A percentile compares a stretch with the other conserved stretches of the same genome.
Conservation (phyloP, 352 stramenopile species). For the Pythium folliculosum region DNA sequence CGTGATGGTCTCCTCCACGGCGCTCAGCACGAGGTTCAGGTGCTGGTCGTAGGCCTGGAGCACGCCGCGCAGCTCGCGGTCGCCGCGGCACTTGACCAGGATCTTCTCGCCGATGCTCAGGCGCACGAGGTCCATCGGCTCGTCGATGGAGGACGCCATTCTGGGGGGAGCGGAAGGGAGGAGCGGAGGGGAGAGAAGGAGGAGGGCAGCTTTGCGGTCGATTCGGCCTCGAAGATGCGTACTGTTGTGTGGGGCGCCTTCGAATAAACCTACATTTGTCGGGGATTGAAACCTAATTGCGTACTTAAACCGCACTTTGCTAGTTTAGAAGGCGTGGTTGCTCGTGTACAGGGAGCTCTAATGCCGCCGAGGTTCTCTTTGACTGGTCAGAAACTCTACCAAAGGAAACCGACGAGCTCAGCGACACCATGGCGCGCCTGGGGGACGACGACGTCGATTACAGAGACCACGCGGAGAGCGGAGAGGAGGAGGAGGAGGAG, state of each 20-base stretch:
- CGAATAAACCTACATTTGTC: too few species aligned
- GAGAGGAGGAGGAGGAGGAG: slow-evolving; percentile 24
- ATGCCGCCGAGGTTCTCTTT: neutral
- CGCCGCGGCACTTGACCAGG: slow-evolving; percentile 98
- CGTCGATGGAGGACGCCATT: slow-evolving; percentile 90
- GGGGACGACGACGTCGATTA: slow-evolving; percentile 9
- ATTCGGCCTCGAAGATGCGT: too few species aligned
- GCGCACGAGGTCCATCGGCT: slow-evolving; percentile 98
- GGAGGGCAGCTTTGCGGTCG: too few species aligned
- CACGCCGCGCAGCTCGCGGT: slow-evolving; percentile 96
- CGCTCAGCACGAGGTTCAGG: slow-evolving; percentile 98
- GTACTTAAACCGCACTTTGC: slow-evolving; percentile 4
- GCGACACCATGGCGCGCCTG: neutral
- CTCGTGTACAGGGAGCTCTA: slow-evolving; percentile 14
- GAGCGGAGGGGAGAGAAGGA: too few species aligned
- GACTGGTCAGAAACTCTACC: slow-evolving; percentile 9
- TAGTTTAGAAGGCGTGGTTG: slow-evolving; percentile 7
- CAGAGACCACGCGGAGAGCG: slow-evolving; percentile 29
- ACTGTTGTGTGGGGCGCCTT: too few species aligned
- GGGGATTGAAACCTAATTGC: slow-evolving; percentile 13
- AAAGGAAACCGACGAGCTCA: neutral
- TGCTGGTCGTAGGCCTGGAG: slow-evolving; percentile 99
- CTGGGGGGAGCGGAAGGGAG: too few species aligned
- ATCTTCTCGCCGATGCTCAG: slow-evolving; percentile 98
- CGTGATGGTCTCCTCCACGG: slow-evolving; percentile 99